phyloP scores from a whole-genome alignment of 2,329 filamentous ascomycete species.

The Mariannaea sp. region DNA sequence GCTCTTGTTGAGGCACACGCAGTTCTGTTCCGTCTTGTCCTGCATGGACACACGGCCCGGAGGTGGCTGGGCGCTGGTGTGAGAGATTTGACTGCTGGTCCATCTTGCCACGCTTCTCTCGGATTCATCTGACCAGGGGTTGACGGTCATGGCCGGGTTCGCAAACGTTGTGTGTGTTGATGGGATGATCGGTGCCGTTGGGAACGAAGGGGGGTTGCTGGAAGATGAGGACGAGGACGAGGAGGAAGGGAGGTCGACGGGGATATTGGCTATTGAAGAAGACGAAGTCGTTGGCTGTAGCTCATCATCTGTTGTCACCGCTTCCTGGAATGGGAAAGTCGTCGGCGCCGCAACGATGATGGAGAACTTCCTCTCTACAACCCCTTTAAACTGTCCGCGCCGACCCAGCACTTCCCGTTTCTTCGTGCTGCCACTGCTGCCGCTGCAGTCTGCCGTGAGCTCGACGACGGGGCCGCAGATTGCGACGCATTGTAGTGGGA shows the following conservation, averaged over 20 bases:
- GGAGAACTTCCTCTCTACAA: slow-evolving; percentile 36
- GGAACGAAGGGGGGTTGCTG: too few relatives aligned
- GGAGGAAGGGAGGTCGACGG: too few relatives aligned
- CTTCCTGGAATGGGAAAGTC: slow-evolving; percentile 33
- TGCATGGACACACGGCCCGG: slow-evolving; percentile 24
- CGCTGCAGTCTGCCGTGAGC: slow-evolving; percentile 45
- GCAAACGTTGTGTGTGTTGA: slow-evolving; percentile 16
- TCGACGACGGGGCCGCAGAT: slow-evolving; percentile 52
- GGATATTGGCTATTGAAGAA: too few relatives aligned
- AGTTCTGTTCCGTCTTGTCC: slow-evolving; percentile 41
- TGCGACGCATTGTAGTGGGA: slow-evolving; percentile 47
- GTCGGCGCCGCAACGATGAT: slow-evolving; percentile 41
- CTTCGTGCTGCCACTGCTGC: slow-evolving; percentile 33
- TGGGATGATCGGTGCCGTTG: slow-evolving; percentile 13
- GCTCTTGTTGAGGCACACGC: slow-evolving; percentile 47
- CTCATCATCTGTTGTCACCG: slow-evolving; percentile 15
- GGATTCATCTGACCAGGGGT: background rate
- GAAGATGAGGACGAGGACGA: slow-evolving; percentile 14
- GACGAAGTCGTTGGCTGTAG: slow-evolving; percentile 20
- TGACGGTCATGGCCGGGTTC: background rate
- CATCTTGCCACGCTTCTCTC: slow-evolving; percentile 3
- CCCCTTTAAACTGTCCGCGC: slow-evolving; percentile 22
- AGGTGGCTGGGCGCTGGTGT: slow-evolving; percentile 19
- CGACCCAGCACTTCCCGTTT: slow-evolving; percentile 31
- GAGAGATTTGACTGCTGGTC: slow-evolving; percentile 16